A percentile compares a stretch with the other conserved stretches of the same genome.
phyloP scores from a whole-genome alignment of 2,329 filamentous ascomycete genomes.

The Colletotrichum scovillei region DNA sequence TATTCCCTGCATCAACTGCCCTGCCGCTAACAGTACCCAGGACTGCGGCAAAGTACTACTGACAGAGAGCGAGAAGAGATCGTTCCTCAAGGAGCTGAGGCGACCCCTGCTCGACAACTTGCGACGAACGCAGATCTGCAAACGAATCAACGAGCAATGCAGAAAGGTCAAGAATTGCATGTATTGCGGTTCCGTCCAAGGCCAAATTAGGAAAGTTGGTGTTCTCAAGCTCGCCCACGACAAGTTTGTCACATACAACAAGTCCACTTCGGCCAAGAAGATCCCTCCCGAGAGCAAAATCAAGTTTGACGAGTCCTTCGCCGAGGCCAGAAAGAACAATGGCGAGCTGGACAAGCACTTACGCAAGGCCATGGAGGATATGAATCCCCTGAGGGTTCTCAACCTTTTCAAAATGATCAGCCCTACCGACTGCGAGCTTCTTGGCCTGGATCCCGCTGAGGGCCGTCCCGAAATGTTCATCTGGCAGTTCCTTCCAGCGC shows the following conservation, averaged over 20 bases:
- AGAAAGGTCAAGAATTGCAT: conserved; percentile 87
- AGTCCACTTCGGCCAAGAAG: conserved; percentile 89
- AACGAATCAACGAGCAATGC: conserved; percentile 90
- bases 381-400: conserved; percentile 88
- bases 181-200: conserved; percentile 85
- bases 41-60: conserved; percentile 88
- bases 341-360: conserved; percentile 90
- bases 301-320: conserved; percentile 87
- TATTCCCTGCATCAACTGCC: neutral
- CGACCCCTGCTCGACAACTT: conserved; percentile 88
- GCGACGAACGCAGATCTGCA: conserved; percentile 83
- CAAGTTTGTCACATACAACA: conserved; percentile 89
- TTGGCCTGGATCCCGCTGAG: conserved; percentile 88
- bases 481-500: conserved; percentile 95
- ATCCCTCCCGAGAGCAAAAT: conserved; percentile 83
- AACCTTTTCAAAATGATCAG: conserved; percentile 93
- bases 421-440: conserved; percentile 86
- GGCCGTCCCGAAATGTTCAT: conserved; percentile 96
- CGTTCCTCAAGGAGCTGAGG: conserved; percentile 83
- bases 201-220: conserved; percentile 90
- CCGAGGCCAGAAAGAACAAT: conserved; percentile 80
- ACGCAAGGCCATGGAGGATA: conserved; percentile 91
- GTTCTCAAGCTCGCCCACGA: conserved; percentile 96
- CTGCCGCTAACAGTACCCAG: conserved; percentile 44
- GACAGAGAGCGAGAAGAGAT: conserved; percentile 80